Evolutionary conservation across 2,329 filamentous ascomycete genomes (phyloP), one percentile per base, ranked within the genome.

Genomic region (Penicillium frequentans): DNA sequence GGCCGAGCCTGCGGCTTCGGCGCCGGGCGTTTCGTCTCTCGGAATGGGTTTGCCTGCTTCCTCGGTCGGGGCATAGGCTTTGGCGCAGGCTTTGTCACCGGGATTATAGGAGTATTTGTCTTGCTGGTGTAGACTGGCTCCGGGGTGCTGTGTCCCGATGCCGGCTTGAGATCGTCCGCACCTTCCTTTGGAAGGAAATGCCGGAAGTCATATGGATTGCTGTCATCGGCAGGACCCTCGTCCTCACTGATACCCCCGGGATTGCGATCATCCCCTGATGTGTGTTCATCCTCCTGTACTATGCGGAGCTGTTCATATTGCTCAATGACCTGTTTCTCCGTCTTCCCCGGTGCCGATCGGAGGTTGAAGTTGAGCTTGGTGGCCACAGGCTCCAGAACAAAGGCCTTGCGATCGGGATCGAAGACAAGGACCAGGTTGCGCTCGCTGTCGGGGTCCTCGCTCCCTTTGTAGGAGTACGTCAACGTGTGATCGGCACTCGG

Each of bases 331-430:
- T 82, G 85, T 29, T 84, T 83, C 52, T 90, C 85, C 53, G 81
- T 78, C 66, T 88, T 87, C 62, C 81, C 84, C 2, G 89, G 90
- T 14, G 86, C 86, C 54, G 83, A 85, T 52, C 84, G 86, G 53
- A 96, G 77, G 73, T 96, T 97, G 88, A 96, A 93, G 68, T 91
- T 88, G 75, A 96, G 89, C 39, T 87, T 87, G n/a, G 87, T 89
- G 70, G 91, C 86, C 54, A 97, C 80, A 51, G 86, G 86, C 77
- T 97, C 91, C 54, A 97, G 82, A 27, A 95, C 86, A 64, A 95
- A 95, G 55, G 84, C 88, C 68, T 93, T 86, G 52, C 85, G 86
- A 19, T 81, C 79, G 9, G 88, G 82, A 73, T 96, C 90, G 69
- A 93, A 95, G 56, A 93, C 84, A 51, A 96, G 82, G 10, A 82